phyloP scores from a whole-genome alignment of 208 protist species.

The Acanthamoeba comandoni region DNA sequence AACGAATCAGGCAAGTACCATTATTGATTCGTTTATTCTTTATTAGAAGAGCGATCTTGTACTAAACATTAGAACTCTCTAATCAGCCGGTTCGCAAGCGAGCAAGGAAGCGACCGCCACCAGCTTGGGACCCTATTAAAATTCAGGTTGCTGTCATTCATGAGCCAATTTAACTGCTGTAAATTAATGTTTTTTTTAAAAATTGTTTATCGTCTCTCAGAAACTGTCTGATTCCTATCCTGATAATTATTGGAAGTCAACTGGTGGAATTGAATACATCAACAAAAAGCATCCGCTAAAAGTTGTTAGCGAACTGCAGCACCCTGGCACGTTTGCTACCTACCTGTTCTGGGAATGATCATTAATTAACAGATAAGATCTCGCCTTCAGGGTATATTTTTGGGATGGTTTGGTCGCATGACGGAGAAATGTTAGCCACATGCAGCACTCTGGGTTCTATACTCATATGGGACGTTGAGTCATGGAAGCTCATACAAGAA shows the following conservation, averaged over 20 bases:
- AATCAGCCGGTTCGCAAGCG: not conserved
- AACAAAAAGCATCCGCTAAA: constrained; percentile 63
- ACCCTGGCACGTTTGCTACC: constrained; percentile 14
- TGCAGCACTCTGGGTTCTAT: constrained; percentile 48
- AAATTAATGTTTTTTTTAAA: not conserved
- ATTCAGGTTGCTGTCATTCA: not conserved
- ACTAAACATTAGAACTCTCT: not conserved
- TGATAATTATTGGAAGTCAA: constrained; percentile 14
- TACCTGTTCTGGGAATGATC: not conserved
- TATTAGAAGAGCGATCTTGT: too few relatives aligned
- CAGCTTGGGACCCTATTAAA: constrained; percentile 47
- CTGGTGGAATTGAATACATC: constrained; percentile 28
- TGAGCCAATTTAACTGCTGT: not conserved
- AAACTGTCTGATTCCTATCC: constrained; percentile 37
- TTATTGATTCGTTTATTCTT: not conserved
- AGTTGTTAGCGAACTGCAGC: constrained; percentile 56
- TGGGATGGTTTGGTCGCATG: constrained; percentile 68
- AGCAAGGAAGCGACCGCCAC: constrained; percentile 7
- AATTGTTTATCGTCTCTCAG: not conserved
- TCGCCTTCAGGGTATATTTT: constrained; percentile 13
- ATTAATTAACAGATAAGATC: not conserved
- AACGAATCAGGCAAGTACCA: not conserved
- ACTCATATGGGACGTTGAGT: constrained; percentile 33
- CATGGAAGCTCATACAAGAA: constrained; percentile 71
- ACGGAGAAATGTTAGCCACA: constrained; percentile 40